Conservation (phyloP, 192 early-diverging fungal genomes). For the Backusella westeae region DNA sequence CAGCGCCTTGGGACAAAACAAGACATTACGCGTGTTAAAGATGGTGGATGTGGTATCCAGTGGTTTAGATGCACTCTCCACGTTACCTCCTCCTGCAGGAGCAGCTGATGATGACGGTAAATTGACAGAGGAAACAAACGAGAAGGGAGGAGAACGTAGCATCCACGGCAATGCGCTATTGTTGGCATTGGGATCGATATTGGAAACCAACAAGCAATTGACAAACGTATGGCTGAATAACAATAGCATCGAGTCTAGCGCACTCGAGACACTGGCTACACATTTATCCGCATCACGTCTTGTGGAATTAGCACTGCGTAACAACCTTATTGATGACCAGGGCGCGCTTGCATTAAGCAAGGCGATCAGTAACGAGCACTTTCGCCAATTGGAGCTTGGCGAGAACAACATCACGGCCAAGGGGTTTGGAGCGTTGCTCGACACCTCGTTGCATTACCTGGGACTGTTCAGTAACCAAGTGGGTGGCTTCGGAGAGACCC, state of each 20-base stretch:
- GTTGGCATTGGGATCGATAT: slow-evolving; percentile 19
- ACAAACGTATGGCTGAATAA: slow-evolving; percentile 43
- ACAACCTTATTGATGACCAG: slow-evolving; percentile 42
- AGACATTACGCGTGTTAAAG: slow-evolving; percentile 29
- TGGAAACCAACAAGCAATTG: slow-evolving; percentile 29
- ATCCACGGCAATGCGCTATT: slow-evolving; percentile 39
- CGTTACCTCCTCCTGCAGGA: slow-evolving; percentile 35
- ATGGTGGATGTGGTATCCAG: slow-evolving; percentile 32
- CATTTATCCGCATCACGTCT: slow-evolving; percentile 29
- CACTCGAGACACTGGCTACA: slow-evolving; percentile 22
- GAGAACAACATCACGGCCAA: slow-evolving; percentile 39
- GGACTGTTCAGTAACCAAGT: slow-evolving; percentile 47
- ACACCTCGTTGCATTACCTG: slow-evolving; percentile 34
- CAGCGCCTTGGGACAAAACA: slow-evolving; percentile 33
- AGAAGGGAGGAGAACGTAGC: slow-evolving; percentile 19
- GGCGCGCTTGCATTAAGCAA: slow-evolving; percentile 36
- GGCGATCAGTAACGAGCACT: neutral
- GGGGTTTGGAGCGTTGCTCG: slow-evolving; percentile 41
- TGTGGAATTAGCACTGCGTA: slow-evolving; percentile 36
- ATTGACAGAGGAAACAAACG: slow-evolving; percentile 7
- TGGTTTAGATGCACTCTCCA: slow-evolving; percentile 13
- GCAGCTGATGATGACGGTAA: slow-evolving; percentile 28
- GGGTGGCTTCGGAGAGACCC: slow-evolving; percentile 27
- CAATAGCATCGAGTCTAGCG: slow-evolving; percentile 40
- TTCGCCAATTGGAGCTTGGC: slow-evolving; percentile 38